Conservation (phyloP, 257 asterid species). For the Rhazya stricta region DNA sequence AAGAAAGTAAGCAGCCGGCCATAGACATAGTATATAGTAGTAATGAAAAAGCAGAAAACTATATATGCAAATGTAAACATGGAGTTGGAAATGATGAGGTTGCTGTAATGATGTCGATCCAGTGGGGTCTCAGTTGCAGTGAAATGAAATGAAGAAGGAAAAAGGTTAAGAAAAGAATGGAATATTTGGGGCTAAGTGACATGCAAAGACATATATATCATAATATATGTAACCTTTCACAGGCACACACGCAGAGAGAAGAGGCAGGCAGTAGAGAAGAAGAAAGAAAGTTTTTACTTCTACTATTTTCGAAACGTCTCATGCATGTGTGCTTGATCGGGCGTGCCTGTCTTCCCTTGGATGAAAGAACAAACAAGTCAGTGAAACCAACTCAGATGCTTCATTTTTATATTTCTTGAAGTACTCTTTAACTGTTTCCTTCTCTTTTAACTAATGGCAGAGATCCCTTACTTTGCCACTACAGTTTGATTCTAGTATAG, state of each 20-base stretch:
- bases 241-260: no score
- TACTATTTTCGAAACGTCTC: constrained; percentile 29
- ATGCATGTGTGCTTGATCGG: constrained; percentile 31
- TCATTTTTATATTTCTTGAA: constrained; percentile 3
- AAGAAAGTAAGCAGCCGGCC: constrained; percentile 11
- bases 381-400: neutral
- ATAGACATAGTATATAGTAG: constrained; percentile 2
- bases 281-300: neutral
- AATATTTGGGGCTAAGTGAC: constrained; percentile 53
- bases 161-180: constrained; percentile 24
- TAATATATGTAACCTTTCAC: neutral
- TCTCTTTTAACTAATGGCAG: no score
- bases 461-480: no score
- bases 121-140: constrained; percentile 28
- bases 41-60: neutral
- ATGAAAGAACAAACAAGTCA: constrained; percentile 23
- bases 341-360: constrained; percentile 48
- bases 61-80: neutral
- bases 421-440: neutral
- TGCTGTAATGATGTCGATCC: constrained; percentile 30
- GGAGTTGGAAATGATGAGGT: constrained; percentile 32
- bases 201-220: constrained; percentile 28
- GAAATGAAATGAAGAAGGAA: constrained; percentile 19
- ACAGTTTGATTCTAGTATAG: no score
- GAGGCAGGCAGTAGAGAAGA: no score